Base-by-base conservation (phyloP, 192 early-diverging fungal species). In the Coemansia sp. region DNA sequence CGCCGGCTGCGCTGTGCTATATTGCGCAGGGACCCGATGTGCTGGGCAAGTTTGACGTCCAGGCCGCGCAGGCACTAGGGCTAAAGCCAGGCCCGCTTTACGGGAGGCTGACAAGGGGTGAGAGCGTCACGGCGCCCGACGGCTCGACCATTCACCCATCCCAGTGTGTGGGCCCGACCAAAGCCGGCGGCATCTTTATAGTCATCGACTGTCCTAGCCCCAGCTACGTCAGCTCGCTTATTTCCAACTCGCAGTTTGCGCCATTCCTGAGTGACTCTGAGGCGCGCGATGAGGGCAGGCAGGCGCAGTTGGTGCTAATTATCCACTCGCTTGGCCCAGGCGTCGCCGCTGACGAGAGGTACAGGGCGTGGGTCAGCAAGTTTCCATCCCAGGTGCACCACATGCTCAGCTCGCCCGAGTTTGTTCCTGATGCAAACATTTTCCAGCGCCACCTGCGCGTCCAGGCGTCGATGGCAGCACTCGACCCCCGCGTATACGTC, bases 341-440 rank as follows among this genome's bases (percentile, higher is more conserved):
- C n/a, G 87, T 93, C 8, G 37, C 91, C 7, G 71, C 82, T 40
- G 83, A 88, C 56, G 57, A 67, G 11, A 62, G 74, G 27, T 95
- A 95, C 81, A 68, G 67, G 33, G 72, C 53, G 22, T 95, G 93
- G 94, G 90, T 91, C 71, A 67, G 78, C 26, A 72, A 63, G 18
- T 96, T 94, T 65, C 87, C 84, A 4, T 12, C 74, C 14, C 65
- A 87, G 22, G 88, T 88, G n/a, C 82, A 88, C 72, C 94, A 94
- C 67, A 83, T 96, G 33, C 74, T 94, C 56, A 83, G 87, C 22
- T 80, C 82, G 53, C 69, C 83, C n/a, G 80, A 90, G 18, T 73
- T 86, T 39, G 84, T 84, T 58, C 69, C 87, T 0, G 85, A 90
- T 65, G 81, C 71, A 27, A 76, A 89, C 34, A 83, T 85, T 21